phyloP scores from a whole-genome alignment of 441 rosid genomes.

The Euphorbia schlechtendalii region DNA sequence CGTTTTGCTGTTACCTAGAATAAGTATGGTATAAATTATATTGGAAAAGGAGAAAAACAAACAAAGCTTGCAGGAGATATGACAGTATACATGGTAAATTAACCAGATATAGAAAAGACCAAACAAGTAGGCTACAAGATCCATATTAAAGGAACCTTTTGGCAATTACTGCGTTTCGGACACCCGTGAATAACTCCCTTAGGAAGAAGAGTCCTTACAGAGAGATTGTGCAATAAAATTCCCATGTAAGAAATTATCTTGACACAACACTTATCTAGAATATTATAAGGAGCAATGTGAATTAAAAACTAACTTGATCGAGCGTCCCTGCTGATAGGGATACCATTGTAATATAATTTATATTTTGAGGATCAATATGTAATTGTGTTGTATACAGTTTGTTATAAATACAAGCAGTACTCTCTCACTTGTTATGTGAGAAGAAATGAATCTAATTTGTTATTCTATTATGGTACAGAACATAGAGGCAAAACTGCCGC shows the following conservation, averaged over 20 bases:
- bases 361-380: no score
- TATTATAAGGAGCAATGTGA: no score
- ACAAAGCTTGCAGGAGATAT: conserved; percentile 10
- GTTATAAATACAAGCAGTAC: no score
- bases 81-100: neutral
- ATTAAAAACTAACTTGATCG: conserved; percentile 50
- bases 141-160: conserved; percentile 52
- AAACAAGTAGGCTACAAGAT: conserved; percentile 3
- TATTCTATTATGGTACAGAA: no score
- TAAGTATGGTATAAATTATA: conserved; percentile 19
- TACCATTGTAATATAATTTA: no score
- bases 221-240: conserved; percentile 40
- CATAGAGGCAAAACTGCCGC: no score
- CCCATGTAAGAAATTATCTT: conserved; percentile 19
- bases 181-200: conserved; percentile 86
- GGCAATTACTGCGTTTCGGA: conserved; percentile 72
- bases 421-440: no score
- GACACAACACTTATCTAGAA: no score
- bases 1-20: conserved; percentile 78
- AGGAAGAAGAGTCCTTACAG: conserved; percentile 46
- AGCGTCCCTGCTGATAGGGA: conserved; percentile 41
- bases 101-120: conserved; percentile 2
- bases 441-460: no score
- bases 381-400: conserved; percentile 48
- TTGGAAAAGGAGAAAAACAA: conserved; percentile 16